These are phyloP conservation scores for Jamesozyma jinghongensis DNA, from an alignment of 805 yeast genomes.

Conservation along the genomic window DNA sequence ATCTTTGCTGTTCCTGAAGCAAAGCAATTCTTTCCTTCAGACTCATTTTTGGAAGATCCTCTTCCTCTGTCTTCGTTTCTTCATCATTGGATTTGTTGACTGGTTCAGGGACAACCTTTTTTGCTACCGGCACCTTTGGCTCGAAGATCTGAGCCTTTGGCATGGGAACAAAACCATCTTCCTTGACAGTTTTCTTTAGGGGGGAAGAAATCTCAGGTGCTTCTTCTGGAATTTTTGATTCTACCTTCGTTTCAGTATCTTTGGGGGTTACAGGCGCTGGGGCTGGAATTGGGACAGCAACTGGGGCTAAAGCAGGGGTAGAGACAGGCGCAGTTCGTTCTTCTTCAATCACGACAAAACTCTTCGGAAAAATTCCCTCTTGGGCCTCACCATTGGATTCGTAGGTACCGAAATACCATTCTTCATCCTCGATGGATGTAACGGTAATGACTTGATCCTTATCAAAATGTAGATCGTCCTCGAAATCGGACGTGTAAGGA, in stretches of 20 bases:
- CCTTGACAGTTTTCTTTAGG: slow-evolving; percentile 5
- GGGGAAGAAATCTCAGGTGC: slow-evolving; percentile 3
- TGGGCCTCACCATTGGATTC: slow-evolving; percentile 33
- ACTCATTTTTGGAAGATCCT: slow-evolving; percentile 65
- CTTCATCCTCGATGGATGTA: slow-evolving; percentile 75
- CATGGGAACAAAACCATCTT: slow-evolving; percentile 11
- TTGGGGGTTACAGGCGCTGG: slow-evolving; percentile 2
- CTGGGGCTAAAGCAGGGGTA: background rate
- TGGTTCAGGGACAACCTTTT: slow-evolving; percentile 6
- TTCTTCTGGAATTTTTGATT: background rate
- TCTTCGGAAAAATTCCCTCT: slow-evolving; percentile 80
- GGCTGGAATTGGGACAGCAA: background rate
- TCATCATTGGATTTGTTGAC: slow-evolving; percentile 6
- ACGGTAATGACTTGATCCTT: slow-evolving; percentile 68
- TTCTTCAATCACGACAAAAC: slow-evolving; percentile 49
- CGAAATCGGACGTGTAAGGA: slow-evolving; percentile 61
- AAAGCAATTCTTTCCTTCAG: slow-evolving; percentile 80
- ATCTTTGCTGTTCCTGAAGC: slow-evolving; percentile 71
- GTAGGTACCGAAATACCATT: slow-evolving; percentile 77
- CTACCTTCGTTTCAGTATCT: no score
- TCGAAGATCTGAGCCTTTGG: slow-evolving; percentile 7
- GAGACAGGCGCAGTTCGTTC: background rate
- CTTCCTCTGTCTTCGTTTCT: slow-evolving; percentile 23
- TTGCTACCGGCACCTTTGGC: slow-evolving; percentile 1
- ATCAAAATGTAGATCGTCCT: slow-evolving; percentile 71